A percentile compares a stretch with the other conserved stretches of the same genome.
phyloP scores from a whole-genome alignment of 2,329 filamentous ascomycete species.

The Arthrobotrys sinensis region DNA sequence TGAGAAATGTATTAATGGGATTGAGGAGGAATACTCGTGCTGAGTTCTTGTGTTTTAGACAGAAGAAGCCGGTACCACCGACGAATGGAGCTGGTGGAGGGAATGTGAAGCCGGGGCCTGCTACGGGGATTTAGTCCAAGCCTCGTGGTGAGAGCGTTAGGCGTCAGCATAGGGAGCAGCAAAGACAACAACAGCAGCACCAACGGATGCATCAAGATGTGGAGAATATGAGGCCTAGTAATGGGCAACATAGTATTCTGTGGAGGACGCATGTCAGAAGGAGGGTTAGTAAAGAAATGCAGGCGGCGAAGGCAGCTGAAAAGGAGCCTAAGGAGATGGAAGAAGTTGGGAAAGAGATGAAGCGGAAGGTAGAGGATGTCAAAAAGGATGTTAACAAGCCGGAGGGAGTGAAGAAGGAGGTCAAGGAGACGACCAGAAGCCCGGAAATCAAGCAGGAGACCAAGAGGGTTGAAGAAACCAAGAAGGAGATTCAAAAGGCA shows the following conservation, averaged over 20 bases:
- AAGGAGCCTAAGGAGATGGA: neutral
- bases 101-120: slow-evolving; percentile 18
- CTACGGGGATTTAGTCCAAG: slow-evolving; percentile 28
- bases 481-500: neutral
- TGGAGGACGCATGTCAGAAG: neutral
- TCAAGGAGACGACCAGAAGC: no score
- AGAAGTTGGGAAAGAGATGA: neutral
- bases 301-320: neutral
- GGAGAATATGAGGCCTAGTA: neutral
- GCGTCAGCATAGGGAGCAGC: neutral
- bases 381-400: neutral
- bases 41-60: slow-evolving; percentile 74
- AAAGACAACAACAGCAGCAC: neutral
- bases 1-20: slow-evolving; percentile 88
- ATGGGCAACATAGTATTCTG: neutral
- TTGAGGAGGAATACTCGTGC: slow-evolving; percentile 84
- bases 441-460: no score
- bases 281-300: neutral
- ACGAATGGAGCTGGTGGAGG: slow-evolving; percentile 4
- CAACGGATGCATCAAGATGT: neutral
- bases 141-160: slow-evolving; percentile 22
- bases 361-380: neutral
- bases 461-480: no score
- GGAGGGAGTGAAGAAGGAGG: neutral
- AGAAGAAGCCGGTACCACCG: slow-evolving; percentile 56